phyloP scores from a whole-genome alignment of 2,329 filamentous ascomycete genomes.

The Xylaria sp. region DNA sequence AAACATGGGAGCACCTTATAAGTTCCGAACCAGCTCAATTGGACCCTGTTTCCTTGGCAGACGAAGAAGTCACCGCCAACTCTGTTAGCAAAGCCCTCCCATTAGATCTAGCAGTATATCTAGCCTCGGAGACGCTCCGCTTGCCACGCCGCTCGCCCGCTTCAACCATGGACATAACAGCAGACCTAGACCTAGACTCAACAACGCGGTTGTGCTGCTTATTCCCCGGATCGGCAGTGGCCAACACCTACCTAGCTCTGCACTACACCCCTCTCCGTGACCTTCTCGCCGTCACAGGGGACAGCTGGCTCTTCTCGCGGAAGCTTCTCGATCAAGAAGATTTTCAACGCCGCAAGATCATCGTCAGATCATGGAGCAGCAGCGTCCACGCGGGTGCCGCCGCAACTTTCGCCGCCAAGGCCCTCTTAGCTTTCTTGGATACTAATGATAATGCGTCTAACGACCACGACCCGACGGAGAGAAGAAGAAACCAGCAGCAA shows the following conservation, averaged over 20 bases:
- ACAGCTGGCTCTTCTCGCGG: constrained; percentile 67
- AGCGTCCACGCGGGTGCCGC: constrained; percentile 56
- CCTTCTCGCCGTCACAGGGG: constrained; percentile 67
- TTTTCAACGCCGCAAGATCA: constrained; percentile 60
- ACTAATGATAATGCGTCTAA: constrained; percentile 41
- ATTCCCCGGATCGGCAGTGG: constrained; percentile 59
- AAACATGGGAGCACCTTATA: constrained; percentile 58
- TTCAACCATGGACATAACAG: constrained; percentile 39
- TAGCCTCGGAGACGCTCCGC: constrained; percentile 47
- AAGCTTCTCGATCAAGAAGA: constrained; percentile 59
- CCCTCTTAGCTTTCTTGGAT: constrained; percentile 60
- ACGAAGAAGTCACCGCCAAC: constrained; percentile 52
- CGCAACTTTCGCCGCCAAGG: constrained; percentile 62
- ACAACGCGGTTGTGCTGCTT: constrained; percentile 52
- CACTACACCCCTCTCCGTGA: constrained; percentile 68
- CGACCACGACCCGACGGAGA: constrained; percentile 16
- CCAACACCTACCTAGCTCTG: constrained; percentile 66
- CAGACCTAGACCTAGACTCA: constrained; percentile 37
- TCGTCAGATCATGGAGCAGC: constrained; percentile 54
- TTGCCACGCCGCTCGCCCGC: constrained; percentile 40
- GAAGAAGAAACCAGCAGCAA: constrained; percentile 10
- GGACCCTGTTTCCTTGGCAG: constrained; percentile 46
- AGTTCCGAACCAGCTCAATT: constrained; percentile 40
- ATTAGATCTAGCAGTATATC: constrained; percentile 46
- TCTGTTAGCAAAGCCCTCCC: constrained; percentile 49